These are phyloP conservation scores for Scheffersomyces titani DNA, from an alignment of 1,139 yeast genomes.

Conservation along the genomic window DNA sequence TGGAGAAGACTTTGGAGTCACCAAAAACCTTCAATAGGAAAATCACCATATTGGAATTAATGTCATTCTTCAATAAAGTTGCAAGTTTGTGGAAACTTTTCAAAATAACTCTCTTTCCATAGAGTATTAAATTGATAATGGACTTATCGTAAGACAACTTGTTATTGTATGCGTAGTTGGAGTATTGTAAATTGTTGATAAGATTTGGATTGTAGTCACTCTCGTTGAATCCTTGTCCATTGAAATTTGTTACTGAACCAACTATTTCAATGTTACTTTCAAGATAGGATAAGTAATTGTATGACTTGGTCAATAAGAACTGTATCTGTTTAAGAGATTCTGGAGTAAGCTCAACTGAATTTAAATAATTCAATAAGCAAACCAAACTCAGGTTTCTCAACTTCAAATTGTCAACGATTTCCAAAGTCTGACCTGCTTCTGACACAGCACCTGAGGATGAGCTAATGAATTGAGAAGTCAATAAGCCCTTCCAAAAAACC, in stretches of 20 bases:
- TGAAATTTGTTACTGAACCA: conserved; percentile 38
- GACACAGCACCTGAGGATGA: conserved; percentile 24
- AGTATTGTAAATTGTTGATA: conserved; percentile 32
- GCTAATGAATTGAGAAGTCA: conserved; percentile 54
- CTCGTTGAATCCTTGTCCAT: conserved; percentile 27
- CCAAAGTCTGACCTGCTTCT: conserved; percentile 27
- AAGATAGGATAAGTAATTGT: conserved; percentile 42
- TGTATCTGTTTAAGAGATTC: conserved; percentile 47
- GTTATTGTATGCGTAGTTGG: conserved; percentile 23
- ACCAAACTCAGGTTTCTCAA: conserved; percentile 42
- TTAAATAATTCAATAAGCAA: conserved; percentile 44
- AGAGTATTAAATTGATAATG: conserved; percentile 34
- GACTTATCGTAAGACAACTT: conserved; percentile 28
- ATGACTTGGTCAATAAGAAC: conserved; percentile 43
- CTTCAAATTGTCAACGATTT: conserved; percentile 39
- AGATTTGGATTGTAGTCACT: conserved; percentile 32
- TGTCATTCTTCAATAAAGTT: conserved; percentile 32
- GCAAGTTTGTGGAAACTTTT: conserved; percentile 36
- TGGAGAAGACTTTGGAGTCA: conserved; percentile 37
- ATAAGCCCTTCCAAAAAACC: conserved; percentile 78
- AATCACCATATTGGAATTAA: conserved; percentile 44
- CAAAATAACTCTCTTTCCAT: conserved; percentile 36
- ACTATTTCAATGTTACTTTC: conserved; percentile 41
- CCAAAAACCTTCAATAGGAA: conserved; percentile 41
- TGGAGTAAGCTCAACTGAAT: conserved; percentile 41